Base-by-base conservation (phyloP, 192 early-diverging fungal species). In the Phycomyces nitens region DNA sequence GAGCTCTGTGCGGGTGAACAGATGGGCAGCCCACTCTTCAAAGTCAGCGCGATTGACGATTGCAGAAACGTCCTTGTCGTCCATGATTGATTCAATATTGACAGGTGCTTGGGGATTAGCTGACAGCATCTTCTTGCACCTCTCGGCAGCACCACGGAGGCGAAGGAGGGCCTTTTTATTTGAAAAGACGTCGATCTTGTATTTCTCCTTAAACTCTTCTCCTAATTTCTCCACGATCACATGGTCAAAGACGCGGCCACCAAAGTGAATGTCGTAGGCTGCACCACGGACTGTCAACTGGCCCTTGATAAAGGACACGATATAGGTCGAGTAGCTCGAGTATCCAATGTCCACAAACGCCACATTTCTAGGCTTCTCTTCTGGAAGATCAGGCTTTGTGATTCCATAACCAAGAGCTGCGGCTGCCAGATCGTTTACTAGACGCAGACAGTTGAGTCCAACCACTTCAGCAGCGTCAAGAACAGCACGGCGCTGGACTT, bases 341-440 rank as follows among this genome's bases (percentile, higher is more conserved):
- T 96, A 89, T 49, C 96, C 96, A 51, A 97, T 80, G 79, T 98
- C 94, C 53, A 94, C 91, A 77, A 98, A 91, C 60, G 88, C 89
- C 42, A 98, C 91, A 73, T 89, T 92, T 61, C 91, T 86, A 62
- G 94, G 87, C 66, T 78, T 82, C 54, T 94, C 93, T 82, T 98
- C 94, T 64, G 96, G 96, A 62, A 98, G 85, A 75, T 98, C 96
- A 38, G 82, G 82, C 82, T 95, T 96, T 67, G 96, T 98, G 80
- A 98, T 97, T 73, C 96, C 96, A 76, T 98, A 98, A 53, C 91
- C 96, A 60, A 98, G 88, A 24, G 96, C 94, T 41, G 87, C 77
- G 20, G 94, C 94, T 24, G 94, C 92, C 65, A 81, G 85, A 72
- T 98, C 96, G 81, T 97, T 95, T 60, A 98, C 80, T 54, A 98